A percentile compares a stretch with the other conserved stretches of the same genome.
These are phyloP conservation scores for Brassica napus DNA, from an alignment of 345 rosid genomes.

Conservation along the genomic window Da-Ae NC_063447.1:29126001-29126500, in stretches of 20 bases:
- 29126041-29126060: background rate
- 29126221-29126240: constrained; percentile 14
- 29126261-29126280: background rate
- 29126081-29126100: background rate
- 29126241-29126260: background rate
- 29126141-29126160: rapidly evolving
- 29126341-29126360: background rate
- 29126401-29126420: background rate
- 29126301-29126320: constrained; percentile 9
- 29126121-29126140: background rate
- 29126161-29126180: background rate
- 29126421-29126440: constrained; percentile 10
- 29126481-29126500: background rate
- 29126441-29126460: constrained; percentile 10
- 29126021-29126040: background rate
- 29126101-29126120: background rate
- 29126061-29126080: background rate
- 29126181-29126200: rapidly evolving
- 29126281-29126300: background rate
- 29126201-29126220: background rate
- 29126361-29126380: background rate
- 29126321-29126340: constrained; percentile 9
- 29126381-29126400: background rate
- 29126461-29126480: constrained; percentile 15
- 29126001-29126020: background rate